Conservation (phyloP, 345 rosid species). For the Arabidopsis suecica region DNA sequence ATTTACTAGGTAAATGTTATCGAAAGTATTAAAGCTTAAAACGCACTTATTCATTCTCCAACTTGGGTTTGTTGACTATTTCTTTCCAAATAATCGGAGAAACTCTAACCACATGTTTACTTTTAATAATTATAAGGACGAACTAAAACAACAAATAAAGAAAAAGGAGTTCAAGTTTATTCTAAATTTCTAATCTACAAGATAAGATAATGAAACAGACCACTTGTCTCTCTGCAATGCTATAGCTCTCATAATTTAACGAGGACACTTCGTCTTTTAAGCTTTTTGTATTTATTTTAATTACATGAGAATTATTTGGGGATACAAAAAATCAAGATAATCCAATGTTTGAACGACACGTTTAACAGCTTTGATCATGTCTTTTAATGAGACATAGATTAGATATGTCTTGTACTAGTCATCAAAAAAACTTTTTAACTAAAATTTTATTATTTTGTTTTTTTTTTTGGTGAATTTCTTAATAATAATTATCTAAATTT, state of each 20-base stretch:
- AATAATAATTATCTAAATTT: too few relatives aligned
- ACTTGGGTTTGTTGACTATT: conserved; percentile 13
- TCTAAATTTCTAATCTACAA: conserved; percentile 32
- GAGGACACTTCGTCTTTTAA: conserved; percentile 28
- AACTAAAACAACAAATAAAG: conserved; percentile 22
- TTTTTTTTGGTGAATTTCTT: background rate
- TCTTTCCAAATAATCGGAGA: conserved; percentile 18
- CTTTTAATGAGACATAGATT: conserved; percentile 26
- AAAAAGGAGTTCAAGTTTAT: conserved; percentile 16
- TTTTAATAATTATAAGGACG: background rate
- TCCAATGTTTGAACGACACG: conserved; percentile 35
- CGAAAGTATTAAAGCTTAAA: background rate
- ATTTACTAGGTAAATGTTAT: background rate
- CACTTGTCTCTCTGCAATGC: conserved; percentile 33
- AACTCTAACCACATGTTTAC: conserved; percentile 23
- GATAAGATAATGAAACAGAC: conserved; percentile 47
- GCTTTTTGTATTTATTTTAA: conserved; percentile 39
- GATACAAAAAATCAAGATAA: background rate
- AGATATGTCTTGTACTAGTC: conserved; percentile 30
- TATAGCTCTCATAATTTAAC: conserved; percentile 14
- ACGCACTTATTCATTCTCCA: background rate
- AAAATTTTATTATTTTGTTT: background rate
- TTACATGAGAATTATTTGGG: background rate
- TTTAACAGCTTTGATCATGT: conserved; percentile 18
- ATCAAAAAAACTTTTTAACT: background rate